phyloP scores from a whole-genome alignment of 371 early-diverging fungal genomes.

The Saksenaea vasiformis region DNA sequence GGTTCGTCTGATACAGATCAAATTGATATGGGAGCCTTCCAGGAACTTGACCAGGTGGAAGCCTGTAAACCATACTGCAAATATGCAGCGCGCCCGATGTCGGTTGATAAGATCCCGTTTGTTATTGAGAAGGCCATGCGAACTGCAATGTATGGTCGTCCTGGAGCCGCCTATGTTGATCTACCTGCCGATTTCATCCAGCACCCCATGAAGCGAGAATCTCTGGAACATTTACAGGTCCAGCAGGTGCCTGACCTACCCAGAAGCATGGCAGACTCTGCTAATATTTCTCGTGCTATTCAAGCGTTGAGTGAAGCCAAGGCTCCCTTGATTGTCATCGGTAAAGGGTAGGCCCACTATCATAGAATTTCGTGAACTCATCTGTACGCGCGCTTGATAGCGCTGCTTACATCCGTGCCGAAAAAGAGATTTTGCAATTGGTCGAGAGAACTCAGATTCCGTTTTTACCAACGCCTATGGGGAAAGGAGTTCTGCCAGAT shows the following conservation, averaged over 20 bases:
- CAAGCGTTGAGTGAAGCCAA: conserved; percentile 47
- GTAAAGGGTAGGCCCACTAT: conserved; percentile 64
- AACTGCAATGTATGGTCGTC: conserved; percentile 61
- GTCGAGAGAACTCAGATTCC: conserved; percentile 63
- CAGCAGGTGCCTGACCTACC: conserved; percentile 33
- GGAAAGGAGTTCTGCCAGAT: conserved; percentile 76
- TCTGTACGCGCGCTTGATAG: conserved; percentile 17
- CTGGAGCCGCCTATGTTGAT: conserved; percentile 77
- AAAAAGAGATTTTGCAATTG: conserved; percentile 56
- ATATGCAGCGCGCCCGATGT: conserved; percentile 58
- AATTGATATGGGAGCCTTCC: conserved; percentile 75
- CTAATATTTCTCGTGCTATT: conserved; percentile 30
- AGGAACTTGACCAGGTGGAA: conserved; percentile 77
- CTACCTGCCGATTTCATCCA: conserved; percentile 77
- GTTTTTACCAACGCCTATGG: conserved; percentile 85
- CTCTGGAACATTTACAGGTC: conserved; percentile 26
- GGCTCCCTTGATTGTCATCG: conserved; percentile 70
- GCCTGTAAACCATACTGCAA: conserved; percentile 69
- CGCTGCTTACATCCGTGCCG: conserved; percentile 72
- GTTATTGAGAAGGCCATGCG: conserved; percentile 64
- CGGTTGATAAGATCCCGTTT: conserved; percentile 55
- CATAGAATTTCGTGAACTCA: neutral
- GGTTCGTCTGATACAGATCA: conserved; percentile 62
- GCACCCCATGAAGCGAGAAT: conserved; percentile 31
- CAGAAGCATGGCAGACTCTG: conserved; percentile 50